A percentile compares a stretch with the other conserved stretches of the same genome.
Conservation (phyloP, 192 early-diverging fungal genomes). For the Backusella sp. region DNA sequence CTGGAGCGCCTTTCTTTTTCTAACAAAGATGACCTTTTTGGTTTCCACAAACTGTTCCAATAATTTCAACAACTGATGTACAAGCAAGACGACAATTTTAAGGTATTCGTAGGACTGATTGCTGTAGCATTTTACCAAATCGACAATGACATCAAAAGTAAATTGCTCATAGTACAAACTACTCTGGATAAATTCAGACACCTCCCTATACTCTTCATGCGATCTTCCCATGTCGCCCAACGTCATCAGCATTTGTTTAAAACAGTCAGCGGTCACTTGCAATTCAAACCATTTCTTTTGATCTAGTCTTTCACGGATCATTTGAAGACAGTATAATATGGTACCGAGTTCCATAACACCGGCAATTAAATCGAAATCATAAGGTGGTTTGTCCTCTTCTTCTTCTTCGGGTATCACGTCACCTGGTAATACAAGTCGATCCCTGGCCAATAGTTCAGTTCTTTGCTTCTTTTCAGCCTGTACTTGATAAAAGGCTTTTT, state of each 20-base stretch:
- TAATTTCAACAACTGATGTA: slow-evolving; percentile 61
- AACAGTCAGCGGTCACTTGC: slow-evolving; percentile 51
- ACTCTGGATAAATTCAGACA: slow-evolving; percentile 62
- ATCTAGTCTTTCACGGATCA: slow-evolving; percentile 33
- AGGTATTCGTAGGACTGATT: slow-evolving; percentile 49
- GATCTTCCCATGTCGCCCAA: slow-evolving; percentile 55
- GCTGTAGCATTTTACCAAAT: slow-evolving; percentile 50
- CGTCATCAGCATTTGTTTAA: slow-evolving; percentile 61
- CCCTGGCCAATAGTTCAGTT: neutral
- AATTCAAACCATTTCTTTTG: slow-evolving; percentile 48
- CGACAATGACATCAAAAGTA: slow-evolving; percentile 56
- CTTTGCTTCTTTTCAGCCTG: neutral
- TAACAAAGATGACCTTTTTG: slow-evolving; percentile 49
- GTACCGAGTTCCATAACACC: slow-evolving; percentile 26
- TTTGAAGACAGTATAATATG: slow-evolving; percentile 33
- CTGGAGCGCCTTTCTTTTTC: slow-evolving; percentile 33
- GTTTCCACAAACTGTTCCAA: slow-evolving; percentile 58
- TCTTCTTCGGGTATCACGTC: neutral
- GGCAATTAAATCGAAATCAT: slow-evolving; percentile 41
- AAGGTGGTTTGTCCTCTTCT: slow-evolving; percentile 13
- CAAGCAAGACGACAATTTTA: slow-evolving; percentile 48
- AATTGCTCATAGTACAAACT: slow-evolving; percentile 71
- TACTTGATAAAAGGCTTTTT: neutral
- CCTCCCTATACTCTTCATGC: slow-evolving; percentile 48
- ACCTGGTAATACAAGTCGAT: neutral